These are phyloP conservation scores for Diplodia sapinea DNA, from an alignment of 2,329 filamentous ascomycete genomes.

Conservation along the genomic window DNA sequence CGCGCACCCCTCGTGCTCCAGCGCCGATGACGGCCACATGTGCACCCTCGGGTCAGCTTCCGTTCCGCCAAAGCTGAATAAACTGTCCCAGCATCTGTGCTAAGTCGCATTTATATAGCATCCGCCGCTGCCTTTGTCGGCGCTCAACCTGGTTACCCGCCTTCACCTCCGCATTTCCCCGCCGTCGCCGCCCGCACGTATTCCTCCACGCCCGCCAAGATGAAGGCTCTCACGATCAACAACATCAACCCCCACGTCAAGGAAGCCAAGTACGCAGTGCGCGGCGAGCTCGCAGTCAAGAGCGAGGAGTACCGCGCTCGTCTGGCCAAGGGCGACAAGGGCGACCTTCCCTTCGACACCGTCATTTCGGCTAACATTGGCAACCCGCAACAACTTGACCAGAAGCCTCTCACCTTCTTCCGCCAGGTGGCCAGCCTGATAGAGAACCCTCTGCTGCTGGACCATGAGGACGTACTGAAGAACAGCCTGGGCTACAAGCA, in stretches of 20 bases:
- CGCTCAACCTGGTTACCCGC: not conserved
- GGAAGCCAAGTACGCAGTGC: constrained; percentile 92
- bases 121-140: not conserved
- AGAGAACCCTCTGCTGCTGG: constrained; percentile 84
- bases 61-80: constrained; percentile 4
- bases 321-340: constrained; percentile 65
- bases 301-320: constrained; percentile 87
- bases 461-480: constrained; percentile 80
- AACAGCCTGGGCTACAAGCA: constrained; percentile 81
- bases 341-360: constrained; percentile 78
- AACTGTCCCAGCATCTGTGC: not conserved
- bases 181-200: constrained; percentile 12
- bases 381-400: constrained; percentile 97
- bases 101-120: constrained; percentile 10
- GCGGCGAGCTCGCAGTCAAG: constrained; percentile 91
- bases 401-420: constrained; percentile 99
- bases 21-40: constrained; percentile 24
- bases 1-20: not conserved
- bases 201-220: constrained; percentile 23
- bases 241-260: constrained; percentile 93
- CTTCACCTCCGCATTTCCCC: constrained; percentile 9
- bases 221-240: constrained; percentile 66
- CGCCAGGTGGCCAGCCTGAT: constrained; percentile 91
- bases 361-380: constrained; percentile 98
- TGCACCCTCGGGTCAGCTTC: constrained; percentile 14